Evolutionary conservation across 768 basidiomycete genomes (phyloP).

Genomic region (Hortiboletus campestris): DNA sequence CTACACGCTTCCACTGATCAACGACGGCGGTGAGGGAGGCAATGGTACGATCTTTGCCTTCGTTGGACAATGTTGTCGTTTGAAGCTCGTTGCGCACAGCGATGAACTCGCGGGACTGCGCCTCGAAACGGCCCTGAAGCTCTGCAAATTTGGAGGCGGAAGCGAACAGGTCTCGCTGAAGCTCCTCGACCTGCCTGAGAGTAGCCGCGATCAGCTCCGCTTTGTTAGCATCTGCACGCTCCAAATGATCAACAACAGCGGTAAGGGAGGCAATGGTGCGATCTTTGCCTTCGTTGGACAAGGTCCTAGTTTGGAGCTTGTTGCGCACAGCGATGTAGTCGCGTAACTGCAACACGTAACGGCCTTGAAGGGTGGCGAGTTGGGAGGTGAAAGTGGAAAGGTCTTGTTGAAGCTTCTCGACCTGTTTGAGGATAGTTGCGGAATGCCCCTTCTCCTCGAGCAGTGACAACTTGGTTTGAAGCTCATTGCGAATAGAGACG

Average conservation of each 20-base stretch:
- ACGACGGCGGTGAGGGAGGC: neutral
- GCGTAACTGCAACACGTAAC: neutral
- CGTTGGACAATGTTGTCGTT: neutral
- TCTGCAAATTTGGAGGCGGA: no score
- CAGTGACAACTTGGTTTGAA: neutral
- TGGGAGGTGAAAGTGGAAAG: neutral
- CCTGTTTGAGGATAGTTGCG: neutral
- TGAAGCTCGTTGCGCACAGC: neutral
- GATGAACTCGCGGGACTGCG: slow-evolving; percentile 1
- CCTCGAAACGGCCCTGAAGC: no score
- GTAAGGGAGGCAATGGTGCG: neutral
- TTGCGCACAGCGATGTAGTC: neutral
- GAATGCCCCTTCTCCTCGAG: slow-evolving; percentile 3
- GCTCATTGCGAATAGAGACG: neutral
- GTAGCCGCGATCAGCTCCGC: no score
- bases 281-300: neutral
- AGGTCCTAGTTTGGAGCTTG: neutral
- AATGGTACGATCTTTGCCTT: neutral
- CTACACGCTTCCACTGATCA: neutral
- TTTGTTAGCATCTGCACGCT: no score
- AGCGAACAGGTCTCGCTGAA: no score
- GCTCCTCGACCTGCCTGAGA: no score
- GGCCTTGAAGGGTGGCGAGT: neutral
- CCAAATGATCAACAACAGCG: no score
- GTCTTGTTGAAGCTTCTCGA: neutral